Conservation (phyloP, 768 basidiomycete genomes). For the Pleurotus platypus region DNA sequence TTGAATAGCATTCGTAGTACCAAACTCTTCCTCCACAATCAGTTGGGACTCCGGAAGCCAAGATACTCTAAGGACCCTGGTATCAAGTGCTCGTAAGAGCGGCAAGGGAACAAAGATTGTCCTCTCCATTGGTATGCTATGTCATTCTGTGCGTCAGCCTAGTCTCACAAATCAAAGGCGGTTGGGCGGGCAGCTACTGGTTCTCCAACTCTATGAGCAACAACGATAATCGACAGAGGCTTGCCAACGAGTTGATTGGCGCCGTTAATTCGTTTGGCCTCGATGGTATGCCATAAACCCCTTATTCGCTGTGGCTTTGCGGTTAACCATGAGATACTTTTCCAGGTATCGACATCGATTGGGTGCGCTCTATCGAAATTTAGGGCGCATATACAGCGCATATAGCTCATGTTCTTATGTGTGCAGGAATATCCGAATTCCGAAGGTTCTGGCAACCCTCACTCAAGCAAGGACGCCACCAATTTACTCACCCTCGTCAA, state of each 20-base stretch:
- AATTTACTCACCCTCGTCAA: constrained; percentile 50
- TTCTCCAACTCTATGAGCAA: constrained; percentile 47
- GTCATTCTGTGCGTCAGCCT: neutral
- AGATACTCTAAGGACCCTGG: constrained; percentile 39
- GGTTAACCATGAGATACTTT: constrained; percentile 55
- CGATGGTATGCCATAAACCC: constrained; percentile 50
- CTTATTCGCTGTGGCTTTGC: neutral
- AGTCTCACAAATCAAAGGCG: constrained; percentile 21
- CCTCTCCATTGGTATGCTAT: constrained; percentile 33
- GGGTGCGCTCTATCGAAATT: constrained; percentile 21
- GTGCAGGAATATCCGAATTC: constrained; percentile 51
- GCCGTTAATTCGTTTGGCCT: constrained; percentile 47
- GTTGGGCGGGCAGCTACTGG: constrained; percentile 50
- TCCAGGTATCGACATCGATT: constrained; percentile 31
- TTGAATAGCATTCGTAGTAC: constrained; percentile 49
- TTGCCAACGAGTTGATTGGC: constrained; percentile 42
- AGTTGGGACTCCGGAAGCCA: constrained; percentile 40
- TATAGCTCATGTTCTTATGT: neutral
- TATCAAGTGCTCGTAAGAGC: constrained; percentile 40
- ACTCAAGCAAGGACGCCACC: constrained; percentile 41
- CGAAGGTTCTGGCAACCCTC: constrained; percentile 42
- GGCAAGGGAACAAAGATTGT: constrained; percentile 47
- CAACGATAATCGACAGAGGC: constrained; percentile 30
- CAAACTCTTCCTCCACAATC: constrained; percentile 40
- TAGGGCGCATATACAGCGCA: neutral